Base-by-base conservation (phyloP, 2,329 filamentous ascomycete species). In the Tetracladium maxilliforme region DNA sequence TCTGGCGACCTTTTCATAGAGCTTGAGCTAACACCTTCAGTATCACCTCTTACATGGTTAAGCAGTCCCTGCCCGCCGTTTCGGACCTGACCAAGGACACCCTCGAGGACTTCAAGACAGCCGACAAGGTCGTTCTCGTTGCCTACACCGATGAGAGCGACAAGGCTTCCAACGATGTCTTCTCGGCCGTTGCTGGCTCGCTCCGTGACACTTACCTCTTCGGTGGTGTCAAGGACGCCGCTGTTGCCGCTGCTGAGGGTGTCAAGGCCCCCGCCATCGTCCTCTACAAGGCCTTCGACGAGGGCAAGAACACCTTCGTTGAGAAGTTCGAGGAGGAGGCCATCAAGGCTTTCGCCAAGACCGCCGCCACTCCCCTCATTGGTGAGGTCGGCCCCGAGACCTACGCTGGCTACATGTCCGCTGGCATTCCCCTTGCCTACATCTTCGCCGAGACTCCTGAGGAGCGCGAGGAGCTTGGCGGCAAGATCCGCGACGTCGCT, bases 311-410 rank as follows among this genome's bases (percentile, higher is more conserved):
- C 42, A 62, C 75, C 41, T 93, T 80, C 61, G 61, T 69, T 12
- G 78, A 83, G 40, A 75, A 81, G 52, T 86, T 95, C 45, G 79
- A 83, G 21, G 67, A 66, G 32, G 81, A 86, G 33, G 70, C 71
- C 26, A 83, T 98, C 44, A 69, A 73, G 48, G 65, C 65, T 39
- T 98, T 93, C 58, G 72, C 80, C 52, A 86, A 84, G 66, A 74
- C 71, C 24, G 64, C 84, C 32, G 74, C 86, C 40, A 92, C 80
- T 32, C 90, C 90, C 36, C 64, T 98, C 44, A 76, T 98, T 38
- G 90, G 90, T 34, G 90, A 94, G 62, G 79, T 98, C 41, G 87
- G 87, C 43, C 90, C 90, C 33, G 90, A 95, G 56, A 98, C 90
- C 37, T 98, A 98, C 64, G 68, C 80, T 33, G 72, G 68, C 47